Evolutionary conservation across 2,329 filamentous ascomycete species (phyloP), one percentile per base, ranked within the genome.

Genomic region (Phialophora chinensis): DNA sequence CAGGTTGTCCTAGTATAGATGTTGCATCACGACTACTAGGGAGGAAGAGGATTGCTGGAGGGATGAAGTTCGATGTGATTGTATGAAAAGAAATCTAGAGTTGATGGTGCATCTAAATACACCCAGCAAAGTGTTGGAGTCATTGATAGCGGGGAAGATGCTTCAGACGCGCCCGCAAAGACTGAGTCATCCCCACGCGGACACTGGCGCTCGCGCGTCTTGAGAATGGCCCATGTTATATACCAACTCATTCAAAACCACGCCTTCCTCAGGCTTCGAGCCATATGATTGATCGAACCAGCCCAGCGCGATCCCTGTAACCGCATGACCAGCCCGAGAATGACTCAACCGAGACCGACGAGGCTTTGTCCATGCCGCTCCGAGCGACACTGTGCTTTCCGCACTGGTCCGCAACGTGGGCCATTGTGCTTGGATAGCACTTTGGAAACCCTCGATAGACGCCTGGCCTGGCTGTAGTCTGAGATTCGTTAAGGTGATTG

Each of bases 1-100:
- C 27, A 12, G 44, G 25, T 23, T 72, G 66, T 68, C 64, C 55
- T 65, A 68, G 50, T n/a, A 29, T 6, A 29, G 47, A 35, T 23
- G 29, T 17, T 17, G 44, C 62, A 61, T 62, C 53, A 66, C 58
- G 52, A 59, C 27, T 55, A 11, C 27, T 29, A 20, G 49, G 52
- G 38, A 55, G 29, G 35, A 65, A 11, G 27, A 53, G 7, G 27
- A 23, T 33, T 42, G 44, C 33, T 20, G n/a, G 44, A 42, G 20
- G 31, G n/a, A 33, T 11, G 29, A 44, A 61, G 31, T 27, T n/a
- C 38, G 49, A 53, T 54, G 59, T 10, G 23, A 63, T 38, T 14
- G 1, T 33, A 29, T n/a, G 17, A 23, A 17, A 38, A 29, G 44
- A 29, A 12, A 20, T 31, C 27, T 29, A 33, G 57, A 55, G 54